These are phyloP conservation scores for Penicillium alfredii DNA, from an alignment of 495 filamentous ascomycete genomes.

Conservation along the genomic window DNA sequence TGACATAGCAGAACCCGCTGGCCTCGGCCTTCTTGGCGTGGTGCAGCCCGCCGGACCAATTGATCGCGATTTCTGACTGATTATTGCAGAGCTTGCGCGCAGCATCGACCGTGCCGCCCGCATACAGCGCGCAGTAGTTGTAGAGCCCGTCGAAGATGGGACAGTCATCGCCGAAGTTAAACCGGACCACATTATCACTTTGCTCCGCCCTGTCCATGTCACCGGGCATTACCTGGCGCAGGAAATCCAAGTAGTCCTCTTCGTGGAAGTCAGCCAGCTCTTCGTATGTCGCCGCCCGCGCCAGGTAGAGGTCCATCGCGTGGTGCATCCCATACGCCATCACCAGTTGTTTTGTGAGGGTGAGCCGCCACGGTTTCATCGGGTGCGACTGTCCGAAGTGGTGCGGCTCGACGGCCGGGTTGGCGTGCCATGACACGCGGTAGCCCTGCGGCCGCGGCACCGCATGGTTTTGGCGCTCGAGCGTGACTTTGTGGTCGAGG, in stretches of 20 bases:
- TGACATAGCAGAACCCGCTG: slow-evolving; percentile 95
- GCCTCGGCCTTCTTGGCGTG: slow-evolving; percentile 95
- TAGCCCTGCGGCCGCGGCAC: slow-evolving; percentile 75
- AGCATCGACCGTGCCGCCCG: slow-evolving; percentile 83
- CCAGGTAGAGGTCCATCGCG: slow-evolving; percentile 87
- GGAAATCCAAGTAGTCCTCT: slow-evolving; percentile 82
- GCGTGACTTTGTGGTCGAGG: slow-evolving; percentile 58
- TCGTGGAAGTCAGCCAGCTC: slow-evolving; percentile 86
- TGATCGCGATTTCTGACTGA: slow-evolving; percentile 92
- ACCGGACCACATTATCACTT: slow-evolving; percentile 42
- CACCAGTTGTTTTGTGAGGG: slow-evolving; percentile 89
- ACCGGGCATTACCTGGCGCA: slow-evolving; percentile 43
- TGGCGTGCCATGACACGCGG: slow-evolving; percentile 95
- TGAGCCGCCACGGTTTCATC: slow-evolving; percentile 98
- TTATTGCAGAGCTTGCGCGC: slow-evolving; percentile 80
- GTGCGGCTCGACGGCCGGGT: slow-evolving; percentile 89
- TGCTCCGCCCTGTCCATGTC: slow-evolving; percentile 44
- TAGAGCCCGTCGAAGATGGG: slow-evolving; percentile 95
- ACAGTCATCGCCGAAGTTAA: slow-evolving; percentile 91
- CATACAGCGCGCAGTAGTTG: slow-evolving; percentile 90
- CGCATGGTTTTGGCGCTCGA: slow-evolving; percentile 63
- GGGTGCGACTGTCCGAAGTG: slow-evolving; percentile 94
- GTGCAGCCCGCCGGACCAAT: slow-evolving; percentile 98
- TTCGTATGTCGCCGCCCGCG: slow-evolving; percentile 75
- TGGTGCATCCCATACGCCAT: slow-evolving; percentile 91